Conservation (phyloP, 108 stramenopile species). For the Seminavis robusta region DNA sequence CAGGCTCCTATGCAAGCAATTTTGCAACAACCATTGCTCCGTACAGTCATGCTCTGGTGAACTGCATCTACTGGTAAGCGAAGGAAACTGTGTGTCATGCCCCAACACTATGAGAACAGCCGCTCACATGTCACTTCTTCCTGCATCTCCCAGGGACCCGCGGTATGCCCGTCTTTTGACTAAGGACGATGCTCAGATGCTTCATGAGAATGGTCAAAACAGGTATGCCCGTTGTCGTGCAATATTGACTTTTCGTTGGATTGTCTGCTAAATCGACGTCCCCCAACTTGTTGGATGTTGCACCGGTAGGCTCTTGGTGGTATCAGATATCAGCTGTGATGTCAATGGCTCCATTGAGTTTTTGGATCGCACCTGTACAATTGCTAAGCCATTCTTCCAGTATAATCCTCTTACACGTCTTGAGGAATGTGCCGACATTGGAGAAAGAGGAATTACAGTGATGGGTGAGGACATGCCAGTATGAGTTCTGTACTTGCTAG, state of each 20-base stretch:
- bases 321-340: conserved; percentile 86
- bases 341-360: conserved; percentile 71
- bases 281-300: not conserved
- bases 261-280: no score
- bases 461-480: no score
- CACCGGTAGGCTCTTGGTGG: conserved; percentile 26
- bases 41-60: conserved; percentile 61
- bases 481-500: no score
- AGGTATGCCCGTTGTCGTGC: no score
- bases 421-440: conserved; percentile 35
- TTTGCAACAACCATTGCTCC: conserved; percentile 68
- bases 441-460: conserved; percentile 52
- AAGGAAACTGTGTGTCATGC: no score
- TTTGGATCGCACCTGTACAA: conserved; percentile 62
- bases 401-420: conserved; percentile 52
- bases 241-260: no score
- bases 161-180: conserved; percentile 75
- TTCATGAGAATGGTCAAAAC: conserved; percentile 31
- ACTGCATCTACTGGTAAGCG: conserved; percentile 87
- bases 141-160: no score
- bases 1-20: conserved; percentile 53
- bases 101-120: no score
- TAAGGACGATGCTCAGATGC: conserved; percentile 47
- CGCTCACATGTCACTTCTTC: no score
- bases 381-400: conserved; percentile 71